Evolutionary conservation across 352 stramenopile genomes (phyloP).

Genomic region (Phytopythium boreale): DNA sequence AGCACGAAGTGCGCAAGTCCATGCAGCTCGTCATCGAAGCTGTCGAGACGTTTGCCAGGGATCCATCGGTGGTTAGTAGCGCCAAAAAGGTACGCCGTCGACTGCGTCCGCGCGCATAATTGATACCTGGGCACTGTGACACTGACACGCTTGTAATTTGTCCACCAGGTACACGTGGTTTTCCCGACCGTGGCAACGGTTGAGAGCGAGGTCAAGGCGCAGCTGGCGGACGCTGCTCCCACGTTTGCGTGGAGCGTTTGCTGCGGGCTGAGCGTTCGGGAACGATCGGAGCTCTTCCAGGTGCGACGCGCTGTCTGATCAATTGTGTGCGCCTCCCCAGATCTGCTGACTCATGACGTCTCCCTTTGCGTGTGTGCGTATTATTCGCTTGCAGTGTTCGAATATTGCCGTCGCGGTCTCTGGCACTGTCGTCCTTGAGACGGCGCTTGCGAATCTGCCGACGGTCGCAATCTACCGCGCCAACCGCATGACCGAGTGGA

Average conservation of each 20-base stretch:
- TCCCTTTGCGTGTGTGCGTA: background rate
- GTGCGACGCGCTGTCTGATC: conserved; percentile 5
- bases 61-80: background rate
- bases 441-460: conserved; percentile 41
- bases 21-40: conserved; percentile 37
- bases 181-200: conserved; percentile 56
- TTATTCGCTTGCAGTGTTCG: conserved; percentile 18
- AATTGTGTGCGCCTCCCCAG: background rate
- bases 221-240: conserved; percentile 7
- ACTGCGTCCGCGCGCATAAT: background rate
- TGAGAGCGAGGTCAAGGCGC: conserved; percentile 17
- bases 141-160: background rate
- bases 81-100: background rate
- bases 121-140: background rate
- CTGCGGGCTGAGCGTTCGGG: conserved; percentile 16
- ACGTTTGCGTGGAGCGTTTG: conserved; percentile 15
- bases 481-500: conserved; percentile 55
- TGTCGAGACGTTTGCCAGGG: conserved; percentile 26
- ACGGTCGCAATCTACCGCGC: conserved; percentile 74
- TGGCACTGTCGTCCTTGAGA: conserved; percentile 71
- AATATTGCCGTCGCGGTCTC: conserved; percentile 63
- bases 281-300: conserved; percentile 30
- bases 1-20: conserved; percentile 54
- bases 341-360: background rate
- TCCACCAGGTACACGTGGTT: conserved; percentile 45